phyloP scores from a whole-genome alignment of 192 early-diverging fungal genomes.

The Coemansia sp. region DNA sequence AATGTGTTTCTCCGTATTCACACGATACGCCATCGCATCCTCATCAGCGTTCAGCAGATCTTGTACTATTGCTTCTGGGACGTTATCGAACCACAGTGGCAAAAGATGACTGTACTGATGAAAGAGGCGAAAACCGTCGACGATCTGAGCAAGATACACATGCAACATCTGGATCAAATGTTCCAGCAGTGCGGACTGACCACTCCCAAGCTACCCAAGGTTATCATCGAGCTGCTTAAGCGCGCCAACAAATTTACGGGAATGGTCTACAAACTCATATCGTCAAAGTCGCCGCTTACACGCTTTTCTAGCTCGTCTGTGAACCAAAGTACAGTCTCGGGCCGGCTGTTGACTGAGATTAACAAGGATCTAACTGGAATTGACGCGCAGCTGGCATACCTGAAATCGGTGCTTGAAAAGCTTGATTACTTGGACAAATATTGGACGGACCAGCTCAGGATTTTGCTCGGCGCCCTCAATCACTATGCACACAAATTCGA shows the following conservation, averaged over 20 bases:
- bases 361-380: conserved; percentile 14
- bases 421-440: conserved; percentile 51
- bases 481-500: conserved; percentile 83
- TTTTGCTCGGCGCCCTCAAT: conserved; percentile 77
- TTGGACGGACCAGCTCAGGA: conserved; percentile 68
- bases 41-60: conserved; percentile 91
- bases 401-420: conserved; percentile 47
- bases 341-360: conserved; percentile 23
- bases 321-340: conserved; percentile 30
- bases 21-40: conserved; percentile 78
- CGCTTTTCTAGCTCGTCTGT: conserved; percentile 34
- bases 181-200: conserved; percentile 91
- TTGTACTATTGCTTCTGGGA: conserved; percentile 88
- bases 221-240: conserved; percentile 49
- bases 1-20: conserved; percentile 67
- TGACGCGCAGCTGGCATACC: conserved; percentile 33
- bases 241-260: conserved; percentile 39
- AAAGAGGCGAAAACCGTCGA: conserved; percentile 78
- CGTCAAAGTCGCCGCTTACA: conserved; percentile 30
- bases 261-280: conserved; percentile 21
- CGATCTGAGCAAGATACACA: conserved; percentile 77
- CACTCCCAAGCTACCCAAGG: conserved; percentile 78
- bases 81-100: conserved; percentile 92
- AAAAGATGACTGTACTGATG: conserved; percentile 65
- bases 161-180: conserved; percentile 82